Evolutionary conservation across 805 yeast genomes (phyloP), one percentile per base, ranked within the genome.

Genomic region (Ogataea nitratoaversa): DNA sequence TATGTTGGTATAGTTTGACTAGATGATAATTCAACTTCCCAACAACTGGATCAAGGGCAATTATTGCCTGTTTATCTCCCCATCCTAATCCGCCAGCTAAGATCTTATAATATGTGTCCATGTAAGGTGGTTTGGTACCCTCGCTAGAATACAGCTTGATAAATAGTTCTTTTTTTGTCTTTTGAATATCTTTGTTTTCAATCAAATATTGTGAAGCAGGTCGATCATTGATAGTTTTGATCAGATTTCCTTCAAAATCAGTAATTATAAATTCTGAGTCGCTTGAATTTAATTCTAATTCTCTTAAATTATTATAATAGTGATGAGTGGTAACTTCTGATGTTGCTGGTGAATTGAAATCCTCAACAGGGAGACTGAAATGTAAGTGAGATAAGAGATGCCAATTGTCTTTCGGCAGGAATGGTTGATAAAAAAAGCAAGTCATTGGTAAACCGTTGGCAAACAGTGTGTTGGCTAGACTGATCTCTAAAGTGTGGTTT

Each of bases 81-180:
- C 88, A 82, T 2, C 82, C 79, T 2, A 87, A 83, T 2, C 89
- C 89, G 4, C 89, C 89, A 5, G 86, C 89, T 27, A 78, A 67
- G 17, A 82, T 79, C 52, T 75, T 73, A 55, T 63, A 73, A 39
- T 70, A 63, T 38, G 56, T 51, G 4, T 59, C 52, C 29, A 40
- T 46, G 39, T 51, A 38, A 3, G 38, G 30, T 3, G 34, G 28
- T 28, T 11, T 5, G 1, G 19, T 30, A 13, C 19, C 36, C 17
- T 31, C 17, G 3, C 27, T 30, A 2, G 36, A 30, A 17, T 50
- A 44, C 4, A 60, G 34, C 33, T 51, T 45, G 25, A 58, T 41
- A 25, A 46, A 57, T 12, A 54, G 40, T 23, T 56, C 57, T 19
- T 48, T 49, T 30, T 50, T 53, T 1, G 52, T 44, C 19, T 48